Evolutionary conservation across 2,329 filamentous ascomycete genomes (phyloP).

Genomic region (Coniochaeta sp.): DNA sequence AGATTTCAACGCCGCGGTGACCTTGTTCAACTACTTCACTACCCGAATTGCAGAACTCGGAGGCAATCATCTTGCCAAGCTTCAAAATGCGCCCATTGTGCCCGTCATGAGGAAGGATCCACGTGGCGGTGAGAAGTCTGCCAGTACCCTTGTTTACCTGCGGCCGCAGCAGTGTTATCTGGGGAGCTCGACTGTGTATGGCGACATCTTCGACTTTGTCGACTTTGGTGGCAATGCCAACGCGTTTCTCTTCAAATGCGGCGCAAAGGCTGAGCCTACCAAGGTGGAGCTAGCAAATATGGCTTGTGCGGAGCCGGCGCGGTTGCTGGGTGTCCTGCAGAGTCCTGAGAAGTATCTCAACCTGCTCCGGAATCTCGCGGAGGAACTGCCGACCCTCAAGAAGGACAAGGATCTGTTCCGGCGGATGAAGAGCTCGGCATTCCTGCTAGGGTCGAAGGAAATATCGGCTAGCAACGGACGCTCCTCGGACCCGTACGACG

Average conservation of each 20-base stretch:
- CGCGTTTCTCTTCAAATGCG: slow-evolving; percentile 78
- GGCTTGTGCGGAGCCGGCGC: slow-evolving; percentile 75
- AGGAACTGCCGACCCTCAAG: slow-evolving; percentile 62
- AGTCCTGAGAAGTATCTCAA: slow-evolving; percentile 80
- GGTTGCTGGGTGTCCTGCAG: slow-evolving; percentile 73
- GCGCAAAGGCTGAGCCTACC: slow-evolving; percentile 85
- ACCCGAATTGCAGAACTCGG: slow-evolving; percentile 68
- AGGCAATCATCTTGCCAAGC: slow-evolving; percentile 47
- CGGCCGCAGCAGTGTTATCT: slow-evolving; percentile 74
- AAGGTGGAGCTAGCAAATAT: slow-evolving; percentile 78
- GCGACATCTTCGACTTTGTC: slow-evolving; percentile 93
- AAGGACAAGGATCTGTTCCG: slow-evolving; percentile 72
- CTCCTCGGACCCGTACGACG: slow-evolving; percentile 44
- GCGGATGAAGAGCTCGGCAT: slow-evolving; percentile 67
- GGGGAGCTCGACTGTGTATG: slow-evolving; percentile 63
- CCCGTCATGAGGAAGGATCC: slow-evolving; percentile 43
- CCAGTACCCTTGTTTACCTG: slow-evolving; percentile 42
- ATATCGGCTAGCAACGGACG: slow-evolving; percentile 43
- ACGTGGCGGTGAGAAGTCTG: slow-evolving; percentile 33
- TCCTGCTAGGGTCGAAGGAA: slow-evolving; percentile 79
- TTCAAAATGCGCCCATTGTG: slow-evolving; percentile 63
- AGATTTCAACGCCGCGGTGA: slow-evolving; percentile 57
- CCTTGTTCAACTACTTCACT: slow-evolving; percentile 78
- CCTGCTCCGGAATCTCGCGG: slow-evolving; percentile 73
- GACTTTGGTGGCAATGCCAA: slow-evolving; percentile 88